Evolutionary conservation across 495 filamentous ascomycete genomes (phyloP).

Genomic region (Neurospora sp.): DNA sequence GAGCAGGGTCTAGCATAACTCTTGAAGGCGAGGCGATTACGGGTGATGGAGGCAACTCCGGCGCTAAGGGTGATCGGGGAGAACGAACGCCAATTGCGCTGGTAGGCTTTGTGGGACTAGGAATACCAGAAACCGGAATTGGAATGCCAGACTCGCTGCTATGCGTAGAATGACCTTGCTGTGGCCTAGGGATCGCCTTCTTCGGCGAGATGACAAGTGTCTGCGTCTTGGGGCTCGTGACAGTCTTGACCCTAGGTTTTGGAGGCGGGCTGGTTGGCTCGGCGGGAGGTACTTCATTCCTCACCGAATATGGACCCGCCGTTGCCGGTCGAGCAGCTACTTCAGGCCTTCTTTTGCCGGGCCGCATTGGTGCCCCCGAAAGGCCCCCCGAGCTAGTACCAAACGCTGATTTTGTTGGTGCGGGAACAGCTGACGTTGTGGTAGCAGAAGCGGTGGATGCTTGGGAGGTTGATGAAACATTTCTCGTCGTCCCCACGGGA

Average conservation of each 20-base stretch:
- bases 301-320: constrained; percentile 48
- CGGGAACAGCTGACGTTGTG: constrained; percentile 26
- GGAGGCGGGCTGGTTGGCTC: constrained; percentile 34
- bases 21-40: constrained; percentile 29
- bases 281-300: constrained; percentile 30
- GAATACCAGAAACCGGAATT: constrained; percentile 20
- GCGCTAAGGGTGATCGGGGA: constrained; percentile 11
- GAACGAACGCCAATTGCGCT: constrained; percentile 19
- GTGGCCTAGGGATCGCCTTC: constrained; percentile 30
- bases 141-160: constrained; percentile 33
- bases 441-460: constrained; percentile 24
- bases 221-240: constrained; percentile 29
- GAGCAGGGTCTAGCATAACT: constrained; percentile 7
- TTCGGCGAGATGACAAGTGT: constrained; percentile 26
- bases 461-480: constrained; percentile 29
- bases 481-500: constrained; percentile 42
- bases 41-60: constrained; percentile 11
- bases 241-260: constrained; percentile 22
- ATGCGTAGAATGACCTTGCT: constrained; percentile 34
- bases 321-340: constrained; percentile 43
- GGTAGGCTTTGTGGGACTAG: constrained; percentile 24
- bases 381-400: constrained; percentile 37
- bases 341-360: constrained; percentile 39
- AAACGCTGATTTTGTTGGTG: constrained; percentile 28
- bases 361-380: constrained; percentile 46